A percentile compares a stretch with the other conserved stretches of the same genome.
phyloP scores from a whole-genome alignment of 768 basidiomycete genomes.

The Mycena epipterygia region DNA sequence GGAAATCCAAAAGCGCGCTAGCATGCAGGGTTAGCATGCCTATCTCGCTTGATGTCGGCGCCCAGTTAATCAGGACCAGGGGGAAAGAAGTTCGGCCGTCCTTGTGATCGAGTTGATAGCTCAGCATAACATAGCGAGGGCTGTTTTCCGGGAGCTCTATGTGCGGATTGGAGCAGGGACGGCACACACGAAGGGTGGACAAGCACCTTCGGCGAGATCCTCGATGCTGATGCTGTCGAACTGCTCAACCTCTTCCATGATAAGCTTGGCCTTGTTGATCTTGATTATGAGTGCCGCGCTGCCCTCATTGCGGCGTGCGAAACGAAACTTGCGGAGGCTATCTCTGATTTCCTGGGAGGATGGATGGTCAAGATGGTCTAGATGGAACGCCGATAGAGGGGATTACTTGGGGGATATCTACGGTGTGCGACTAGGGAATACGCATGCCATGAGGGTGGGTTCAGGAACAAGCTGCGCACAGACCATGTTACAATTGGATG shows the following conservation, averaged over 20 bases:
- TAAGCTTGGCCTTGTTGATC: conserved; percentile 86
- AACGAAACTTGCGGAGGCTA: conserved; percentile 84
- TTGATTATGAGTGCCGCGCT: conserved; percentile 89
- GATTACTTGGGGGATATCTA: conserved; percentile 76
- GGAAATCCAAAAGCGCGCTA: conserved; percentile 84
- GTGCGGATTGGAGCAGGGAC: neutral
- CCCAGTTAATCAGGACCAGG: conserved; percentile 91
- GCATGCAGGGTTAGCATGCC: conserved; percentile 86
- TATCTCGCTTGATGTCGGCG: conserved; percentile 82
- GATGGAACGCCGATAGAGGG: neutral
- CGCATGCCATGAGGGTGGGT: conserved; percentile 13
- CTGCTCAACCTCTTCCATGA: conserved; percentile 88
- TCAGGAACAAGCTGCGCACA: conserved; percentile 38
- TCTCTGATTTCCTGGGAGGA: conserved; percentile 73
- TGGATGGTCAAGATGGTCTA: neutral
- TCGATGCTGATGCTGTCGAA: conserved; percentile 83
- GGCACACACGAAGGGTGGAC: conserved; percentile 6
- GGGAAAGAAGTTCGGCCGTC: conserved; percentile 92
- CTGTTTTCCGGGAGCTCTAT: conserved; percentile 90
- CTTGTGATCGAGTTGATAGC: conserved; percentile 82
- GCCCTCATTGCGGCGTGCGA: conserved; percentile 78
- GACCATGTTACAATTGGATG: conserved; percentile 47
- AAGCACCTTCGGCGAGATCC: conserved; percentile 88
- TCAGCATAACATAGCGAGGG: conserved; percentile 88
- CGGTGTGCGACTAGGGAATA: conserved; percentile 71